Evolutionary conservation across 331 rosid species (phyloP), one percentile per base, ranked within the genome.

Genomic region (Acacia concinna): DNA sequence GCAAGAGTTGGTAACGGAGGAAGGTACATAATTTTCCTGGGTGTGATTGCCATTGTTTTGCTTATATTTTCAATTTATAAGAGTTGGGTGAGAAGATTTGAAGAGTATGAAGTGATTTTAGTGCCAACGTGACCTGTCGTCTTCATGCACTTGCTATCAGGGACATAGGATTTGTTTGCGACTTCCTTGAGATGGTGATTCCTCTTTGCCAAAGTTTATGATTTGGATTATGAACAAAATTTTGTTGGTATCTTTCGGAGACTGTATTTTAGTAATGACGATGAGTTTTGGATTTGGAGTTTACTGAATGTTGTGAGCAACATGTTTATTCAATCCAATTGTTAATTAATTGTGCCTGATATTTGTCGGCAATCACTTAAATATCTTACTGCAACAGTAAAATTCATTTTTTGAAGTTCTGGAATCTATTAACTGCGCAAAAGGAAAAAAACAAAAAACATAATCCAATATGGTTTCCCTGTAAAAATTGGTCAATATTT

Each of bases 41-140:
- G 68, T 7, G 56, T 73, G 59, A 31, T 85, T 78, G 83, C 79
- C 13, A 12, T 79, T 81, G 78, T 71, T 56, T 78, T 60, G 20
- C 60, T 83, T 70, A 7, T 79, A 2, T 37, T 81, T 77, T 84
- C 76, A 59, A 31, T 87, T 46, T 87, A 62, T 64, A 57, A 75
- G 15, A 35, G 79, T 46, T 59, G 20, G 30, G 72, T 43, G 41
- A 71, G 56, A 72, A 56, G 74, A 32, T 75, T 81, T 62, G 73
- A 44, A 68, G 83, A 56, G 44, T 17, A 46, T 65, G 69, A 41
- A 79, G 76, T 15, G 57, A 63, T 78, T 67, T 52, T 83, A 63
- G 86, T 81, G 30, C 93, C 90, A 69, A 89, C 93, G 27, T 88
- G 86, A 88, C 9, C 20, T 2, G 1, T 28, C 20, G 4, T 49